These are phyloP conservation scores for Diaporthe aspalathi DNA, from an alignment of 2,329 filamentous ascomycete species.

Conservation along the genomic window DNA sequence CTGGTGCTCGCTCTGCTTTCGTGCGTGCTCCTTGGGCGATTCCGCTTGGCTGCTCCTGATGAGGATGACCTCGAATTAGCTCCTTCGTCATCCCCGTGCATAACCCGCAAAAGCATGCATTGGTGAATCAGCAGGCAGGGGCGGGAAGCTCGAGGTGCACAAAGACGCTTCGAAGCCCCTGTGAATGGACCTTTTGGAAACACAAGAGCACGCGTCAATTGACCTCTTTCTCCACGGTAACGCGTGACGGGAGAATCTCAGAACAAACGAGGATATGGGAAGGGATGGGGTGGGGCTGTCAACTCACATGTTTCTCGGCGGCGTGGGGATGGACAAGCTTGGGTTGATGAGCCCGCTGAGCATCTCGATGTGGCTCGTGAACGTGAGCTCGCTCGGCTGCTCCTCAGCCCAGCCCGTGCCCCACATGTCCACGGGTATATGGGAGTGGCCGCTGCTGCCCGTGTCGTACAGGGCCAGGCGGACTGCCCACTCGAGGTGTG, in stretches of 20 bases:
- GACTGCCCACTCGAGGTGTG: slow-evolving; percentile 70
- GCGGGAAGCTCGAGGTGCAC: neutral
- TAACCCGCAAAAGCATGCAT: slow-evolving; percentile 30
- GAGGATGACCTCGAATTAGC: slow-evolving; percentile 12
- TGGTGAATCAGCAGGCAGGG: slow-evolving; percentile 22
- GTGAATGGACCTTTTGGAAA: slow-evolving; percentile 20
- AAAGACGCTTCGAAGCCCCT: slow-evolving; percentile 15
- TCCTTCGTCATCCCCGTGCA: slow-evolving; percentile 28
- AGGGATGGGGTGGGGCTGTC: slow-evolving; percentile 1
- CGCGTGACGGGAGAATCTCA: neutral
- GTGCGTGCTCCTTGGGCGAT: neutral
- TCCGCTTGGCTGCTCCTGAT: neutral
- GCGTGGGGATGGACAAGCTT: slow-evolving; percentile 22
- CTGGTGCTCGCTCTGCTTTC: neutral
- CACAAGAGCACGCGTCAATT: slow-evolving; percentile 33
- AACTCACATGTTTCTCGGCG: slow-evolving; percentile 37
- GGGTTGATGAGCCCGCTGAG: slow-evolving; percentile 53
- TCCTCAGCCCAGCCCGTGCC: slow-evolving; percentile 60
- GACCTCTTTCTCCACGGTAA: slow-evolving; percentile 15
- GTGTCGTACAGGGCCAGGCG: slow-evolving; percentile 69
- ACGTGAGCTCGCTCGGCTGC: slow-evolving; percentile 47
- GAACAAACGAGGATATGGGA: neutral
- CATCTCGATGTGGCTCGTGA: slow-evolving; percentile 59
- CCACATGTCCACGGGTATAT: slow-evolving; percentile 68
- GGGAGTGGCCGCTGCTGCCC: slow-evolving; percentile 54